Evolutionary conservation across 2,329 filamentous ascomycete species (phyloP), one percentile per base, ranked within the genome.

Genomic region (Cryphonectria carpinicola): DNA sequence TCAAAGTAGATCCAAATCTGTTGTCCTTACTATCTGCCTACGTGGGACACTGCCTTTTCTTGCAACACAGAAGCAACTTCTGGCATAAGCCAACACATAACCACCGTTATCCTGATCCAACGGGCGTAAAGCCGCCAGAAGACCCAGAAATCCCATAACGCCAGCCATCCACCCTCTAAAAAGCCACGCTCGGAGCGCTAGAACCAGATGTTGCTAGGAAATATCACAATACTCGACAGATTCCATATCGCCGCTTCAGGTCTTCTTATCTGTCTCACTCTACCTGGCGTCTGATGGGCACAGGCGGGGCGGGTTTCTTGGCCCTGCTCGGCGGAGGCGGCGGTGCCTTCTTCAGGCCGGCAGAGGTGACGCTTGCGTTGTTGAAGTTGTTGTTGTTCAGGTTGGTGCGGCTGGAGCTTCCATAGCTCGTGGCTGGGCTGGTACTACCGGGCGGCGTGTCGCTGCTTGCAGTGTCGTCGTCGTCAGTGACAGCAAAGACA

Each of bases 371-470:
- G 17, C 66, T 74, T 71, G 76, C 52, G 70, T 81, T 81, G 73
- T 81, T 39, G 37, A 39, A 39, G 37, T 39, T 83, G 13, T 83
- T 79, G 68, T 46, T 46, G 19, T 49, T 49, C 22, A 49, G 46
- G 22, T 49, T 49, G 3, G 81, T 86, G 62, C 84, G 81, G 74
- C 82, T 87, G 62, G 87, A 76, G 76, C 86, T 88, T 71, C 84
- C 86, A 70, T 86, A 84, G 77, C 86, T 88, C 0, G 87, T 88
- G 2, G 86, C 84, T 0, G 87, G 87, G 74, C 86, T 89, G 70
- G 86, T 80, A 75, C 84, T 85, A 68, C 79, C 83, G 85, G 68
- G 86, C 83, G 85, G 85, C 49, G 86, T 88, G 54, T 83, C 84
- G 72, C 85, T 84, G 72, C 84, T 86, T 10, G 79, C 79, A 13